Conservation (phyloP, 2,329 filamentous ascomycete species). For the Alternaria hordeiaustralica region DNA sequence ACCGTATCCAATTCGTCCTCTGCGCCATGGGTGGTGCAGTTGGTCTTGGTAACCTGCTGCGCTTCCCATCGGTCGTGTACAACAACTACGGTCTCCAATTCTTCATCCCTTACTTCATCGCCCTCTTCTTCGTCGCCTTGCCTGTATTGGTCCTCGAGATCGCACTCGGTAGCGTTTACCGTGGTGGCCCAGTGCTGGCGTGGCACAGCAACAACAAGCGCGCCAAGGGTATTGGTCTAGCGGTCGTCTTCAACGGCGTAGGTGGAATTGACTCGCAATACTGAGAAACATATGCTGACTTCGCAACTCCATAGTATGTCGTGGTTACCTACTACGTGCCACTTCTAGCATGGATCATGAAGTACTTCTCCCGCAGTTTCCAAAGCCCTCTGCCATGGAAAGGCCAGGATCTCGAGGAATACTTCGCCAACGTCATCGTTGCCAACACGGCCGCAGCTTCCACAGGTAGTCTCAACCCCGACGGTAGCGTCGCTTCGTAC, state of each 20-base stretch:
- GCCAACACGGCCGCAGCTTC: background rate
- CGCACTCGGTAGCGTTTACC: constrained; percentile 23
- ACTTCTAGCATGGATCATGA: constrained; percentile 19
- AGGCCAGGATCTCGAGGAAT: background rate
- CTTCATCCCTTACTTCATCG: constrained; percentile 21
- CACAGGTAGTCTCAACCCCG: constrained; percentile 4
- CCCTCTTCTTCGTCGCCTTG: constrained; percentile 23
- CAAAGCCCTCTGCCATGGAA: constrained; percentile 9
- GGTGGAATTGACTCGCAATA: constrained; percentile 2
- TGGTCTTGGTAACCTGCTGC: constrained; percentile 23
- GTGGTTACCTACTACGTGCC: constrained; percentile 22
- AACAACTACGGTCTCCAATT: constrained; percentile 27
- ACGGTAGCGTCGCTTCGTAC: constrained; percentile 13
- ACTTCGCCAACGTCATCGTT: constrained; percentile 5
- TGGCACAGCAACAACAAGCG: constrained; percentile 26
- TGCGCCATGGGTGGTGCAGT: constrained; percentile 21
- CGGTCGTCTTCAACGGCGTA: constrained; percentile 14
- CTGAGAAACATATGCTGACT: no score
- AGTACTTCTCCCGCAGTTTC: constrained; percentile 5
- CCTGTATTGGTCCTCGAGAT: constrained; percentile 24
- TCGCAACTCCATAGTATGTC: background rate
- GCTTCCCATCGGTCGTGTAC: constrained; percentile 23
- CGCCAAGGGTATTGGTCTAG: constrained; percentile 19
- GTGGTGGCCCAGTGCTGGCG: constrained; percentile 25
- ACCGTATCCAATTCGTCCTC: constrained; percentile 19